Evolutionary conservation across 2,329 filamentous ascomycete species (phyloP), one percentile per base, ranked within the genome.

Genomic region (Scortechinia acanthostroma): DNA sequence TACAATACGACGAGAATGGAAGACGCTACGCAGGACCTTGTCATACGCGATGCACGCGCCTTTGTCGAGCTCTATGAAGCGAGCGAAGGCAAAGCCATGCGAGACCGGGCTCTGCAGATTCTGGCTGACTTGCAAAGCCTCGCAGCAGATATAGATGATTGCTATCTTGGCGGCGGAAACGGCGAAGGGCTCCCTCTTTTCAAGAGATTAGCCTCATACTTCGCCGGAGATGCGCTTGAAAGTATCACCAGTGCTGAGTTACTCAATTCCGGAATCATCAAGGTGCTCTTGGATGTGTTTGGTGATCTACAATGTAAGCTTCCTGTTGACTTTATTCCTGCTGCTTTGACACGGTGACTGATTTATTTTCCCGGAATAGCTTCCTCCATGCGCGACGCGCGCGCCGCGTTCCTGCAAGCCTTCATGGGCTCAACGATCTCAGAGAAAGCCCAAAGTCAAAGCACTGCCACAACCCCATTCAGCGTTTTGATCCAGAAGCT

Each of bases 221-320:
- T 98, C 54, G 86, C 94, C 55, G 83, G 85, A 0, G 88, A 96
- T 63, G 85, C 93, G 1, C 65, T 95, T 45, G 87, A 95, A 57
- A 95, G 89, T 59, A 91, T 96, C 45, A 98, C 93, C 1, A 98
- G 93, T 63, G 91, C 91, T 42, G 93, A 98, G 60, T 70, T 98
- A 22, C 77, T 97, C 44, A 89, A 88, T 22, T 97, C 93, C 2
- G 88, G 90, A 16, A 80, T 98, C 46, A 91, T 98, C 10, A 80
- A 88, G 40, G 82, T 88, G 6, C 71, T 98, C 2, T 76, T 97
- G 37, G 78, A 87, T 22, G 77, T 95, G 6, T 90, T 98, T 58
- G 87, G 83, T 54, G 83, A 86, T 48, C 71, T 81, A 0, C 75
- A 87, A 52, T 76, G n/a, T n/a, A n/a, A n/a, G n/a, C n/a, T n/a